Evolutionary conservation across 768 basidiomycete genomes (phyloP), one percentile per base, ranked within the genome.

Genomic region (Rhodotorula graminis): DNA sequence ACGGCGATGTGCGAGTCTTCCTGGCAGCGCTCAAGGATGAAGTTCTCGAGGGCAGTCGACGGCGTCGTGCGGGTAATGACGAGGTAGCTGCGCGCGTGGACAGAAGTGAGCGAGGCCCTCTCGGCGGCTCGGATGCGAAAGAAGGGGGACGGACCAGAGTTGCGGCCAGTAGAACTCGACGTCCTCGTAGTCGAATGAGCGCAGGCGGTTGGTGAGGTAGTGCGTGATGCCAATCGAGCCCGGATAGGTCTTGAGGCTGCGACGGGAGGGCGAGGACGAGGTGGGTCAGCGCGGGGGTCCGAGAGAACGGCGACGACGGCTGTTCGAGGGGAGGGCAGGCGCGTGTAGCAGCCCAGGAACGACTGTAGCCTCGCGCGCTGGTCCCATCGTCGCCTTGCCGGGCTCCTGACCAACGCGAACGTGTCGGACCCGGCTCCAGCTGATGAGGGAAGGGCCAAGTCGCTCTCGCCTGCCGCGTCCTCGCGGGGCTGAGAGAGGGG

Each of bases 1-100:
- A 99, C 90, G 66, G 93, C 92, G 64, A 97, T 87, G 81, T 98
- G 96, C 0, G 94, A 93, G 47, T 93, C 95, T 76, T 89, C 88
- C 80, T 92, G 90, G 9, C 90, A 89, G 67, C 89, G 85, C 65
- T 94, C 90, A 42, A 94, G 86, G 53, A 99, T 90, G 80, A 98
- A 98, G 73, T 88, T 90, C 82, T 99, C 95, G 62, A 99, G 84
- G 23, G 96, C 96, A 64, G 90, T 87, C 3, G 93, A 96, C 78
- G 88, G 88, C 12, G 94, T 91, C 2, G 94, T 93, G 67, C 90
- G 87, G 8, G 95, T 96, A 64, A 98, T 87, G 69, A 97, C 88
- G 50, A 99, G 87, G 83, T 99, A 93, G 81, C 95, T 98, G 79
- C 57, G 6, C 4, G 40, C 7, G n/a, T 12, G 47, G 2, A 5